Percentiles rank a stretch among this genome's conserved stretches.
phyloP scores from a whole-genome alignment of 2,329 filamentous ascomycete genomes.

The Fusarium newnesense region DNA sequence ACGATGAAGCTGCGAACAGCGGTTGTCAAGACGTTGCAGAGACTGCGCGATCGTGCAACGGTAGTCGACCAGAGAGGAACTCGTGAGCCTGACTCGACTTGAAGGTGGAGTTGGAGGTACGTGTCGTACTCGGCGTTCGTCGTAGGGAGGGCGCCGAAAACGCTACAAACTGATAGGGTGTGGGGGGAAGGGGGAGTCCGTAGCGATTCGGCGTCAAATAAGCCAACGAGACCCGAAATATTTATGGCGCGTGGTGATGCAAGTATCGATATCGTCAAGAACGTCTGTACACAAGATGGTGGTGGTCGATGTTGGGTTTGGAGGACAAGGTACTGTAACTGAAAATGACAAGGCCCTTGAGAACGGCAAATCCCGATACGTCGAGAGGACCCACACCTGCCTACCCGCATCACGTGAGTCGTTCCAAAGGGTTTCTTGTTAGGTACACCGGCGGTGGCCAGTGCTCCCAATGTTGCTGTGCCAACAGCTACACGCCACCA shows the following conservation, averaged over 20 bases:
- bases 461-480: constrained; percentile 22
- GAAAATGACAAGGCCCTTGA: constrained; percentile 47
- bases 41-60: constrained; percentile 37
- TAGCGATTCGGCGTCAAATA: constrained; percentile 38
- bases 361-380: constrained; percentile 47
- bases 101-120: constrained; percentile 39
- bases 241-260: constrained; percentile 39
- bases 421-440: background rate
- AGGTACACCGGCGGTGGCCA: background rate
- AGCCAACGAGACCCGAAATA: constrained; percentile 24
- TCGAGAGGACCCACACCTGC: constrained; percentile 5
- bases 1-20: constrained; percentile 21
- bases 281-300: constrained; percentile 39
- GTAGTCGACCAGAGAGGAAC: constrained; percentile 28
- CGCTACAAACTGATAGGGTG: constrained; percentile 41
- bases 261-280: constrained; percentile 45
- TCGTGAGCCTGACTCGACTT: constrained; percentile 37
- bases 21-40: constrained; percentile 27
- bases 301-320: constrained; percentile 45
- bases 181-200: constrained; percentile 26
- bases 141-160: constrained; percentile 34
- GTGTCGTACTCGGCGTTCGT: constrained; percentile 42
- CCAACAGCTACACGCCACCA: constrained; percentile 32
- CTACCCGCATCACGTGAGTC: constrained; percentile 42
- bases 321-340: constrained; percentile 48